Percentiles rank a stretch among this genome's conserved stretches.
phyloP scores from a whole-genome alignment of 1,139 yeast species.

The Lodderomyces elongisporus region DNA sequence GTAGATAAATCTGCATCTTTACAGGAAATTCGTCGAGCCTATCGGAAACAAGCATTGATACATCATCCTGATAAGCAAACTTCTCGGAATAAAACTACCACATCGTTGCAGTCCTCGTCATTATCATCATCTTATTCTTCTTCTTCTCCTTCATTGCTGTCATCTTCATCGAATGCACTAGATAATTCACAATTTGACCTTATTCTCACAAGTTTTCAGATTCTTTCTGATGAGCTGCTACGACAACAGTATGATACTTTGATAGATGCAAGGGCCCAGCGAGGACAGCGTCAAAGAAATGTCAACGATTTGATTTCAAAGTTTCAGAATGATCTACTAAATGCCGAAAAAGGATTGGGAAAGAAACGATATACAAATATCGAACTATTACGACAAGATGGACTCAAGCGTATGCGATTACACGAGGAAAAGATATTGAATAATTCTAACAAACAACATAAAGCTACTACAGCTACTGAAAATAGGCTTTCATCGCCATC shows the following conservation, averaged over 20 bases:
- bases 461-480: too few relatives aligned
- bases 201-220: constrained; percentile 34
- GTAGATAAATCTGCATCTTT: constrained; percentile 18
- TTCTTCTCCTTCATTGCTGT: too few relatives aligned
- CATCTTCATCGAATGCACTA: too few relatives aligned
- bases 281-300: constrained; percentile 13
- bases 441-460: too few relatives aligned
- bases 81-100: constrained; percentile 9
- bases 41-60: constrained; percentile 69
- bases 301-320: constrained; percentile 24
- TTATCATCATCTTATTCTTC: too few relatives aligned
- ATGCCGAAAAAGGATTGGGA: constrained; percentile 4
- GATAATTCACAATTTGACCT: constrained; percentile 40
- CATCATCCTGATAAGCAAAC: constrained; percentile 63
- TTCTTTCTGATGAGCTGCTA: constrained; percentile 29
- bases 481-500: too few relatives aligned
- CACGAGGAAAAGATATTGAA: too few relatives aligned
- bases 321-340: constrained; percentile 31
- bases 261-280: constrained; percentile 15
- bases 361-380: constrained; percentile 13
- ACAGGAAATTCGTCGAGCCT: constrained; percentile 71
- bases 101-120: too few relatives aligned
- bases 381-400: constrained; percentile 29
- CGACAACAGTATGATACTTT: constrained; percentile 34
- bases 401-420: constrained; percentile 21